A percentile compares a stretch with the other conserved stretches of the same genome.
phyloP scores from a whole-genome alignment of 2,329 filamentous ascomycete genomes.

The Chaetomium globosum region DNA sequence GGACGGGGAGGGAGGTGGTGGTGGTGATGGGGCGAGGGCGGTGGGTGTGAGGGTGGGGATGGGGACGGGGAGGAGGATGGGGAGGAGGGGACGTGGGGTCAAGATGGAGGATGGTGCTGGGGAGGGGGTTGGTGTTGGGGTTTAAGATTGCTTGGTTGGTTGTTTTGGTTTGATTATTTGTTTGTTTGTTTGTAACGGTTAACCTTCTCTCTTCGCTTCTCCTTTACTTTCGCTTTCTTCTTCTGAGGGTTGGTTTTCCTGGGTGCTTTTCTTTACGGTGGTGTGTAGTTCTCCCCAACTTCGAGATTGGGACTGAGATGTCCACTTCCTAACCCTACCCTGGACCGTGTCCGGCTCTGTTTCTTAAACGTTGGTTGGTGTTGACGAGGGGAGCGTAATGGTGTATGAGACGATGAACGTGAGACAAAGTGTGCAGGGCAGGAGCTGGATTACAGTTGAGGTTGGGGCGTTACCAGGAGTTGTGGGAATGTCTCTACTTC shows the following conservation, averaged over 20 bases:
- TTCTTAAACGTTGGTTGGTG: background rate
- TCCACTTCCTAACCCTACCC: no score
- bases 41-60: background rate
- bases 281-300: no score
- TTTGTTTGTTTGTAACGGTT: background rate
- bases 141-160: background rate
- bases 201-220: background rate
- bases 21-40: background rate
- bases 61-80: background rate
- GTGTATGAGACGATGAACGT: background rate
- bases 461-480: background rate
- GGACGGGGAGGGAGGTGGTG: background rate
- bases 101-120: constrained; percentile 3
- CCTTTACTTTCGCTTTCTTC: constrained; percentile 20
- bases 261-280: no score
- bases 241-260: no score
- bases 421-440: background rate
- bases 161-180: background rate
- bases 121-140: constrained; percentile 1
- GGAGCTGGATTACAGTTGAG: background rate
- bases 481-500: background rate
- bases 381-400: background rate
- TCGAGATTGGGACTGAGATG: no score
- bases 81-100: background rate
- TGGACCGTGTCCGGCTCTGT: no score